A percentile compares a stretch with the other conserved stretches of the same genome.
Evolutionary conservation across 2,329 filamentous ascomycete species (phyloP).

Genomic region (Talaromyces sp.): DNA sequence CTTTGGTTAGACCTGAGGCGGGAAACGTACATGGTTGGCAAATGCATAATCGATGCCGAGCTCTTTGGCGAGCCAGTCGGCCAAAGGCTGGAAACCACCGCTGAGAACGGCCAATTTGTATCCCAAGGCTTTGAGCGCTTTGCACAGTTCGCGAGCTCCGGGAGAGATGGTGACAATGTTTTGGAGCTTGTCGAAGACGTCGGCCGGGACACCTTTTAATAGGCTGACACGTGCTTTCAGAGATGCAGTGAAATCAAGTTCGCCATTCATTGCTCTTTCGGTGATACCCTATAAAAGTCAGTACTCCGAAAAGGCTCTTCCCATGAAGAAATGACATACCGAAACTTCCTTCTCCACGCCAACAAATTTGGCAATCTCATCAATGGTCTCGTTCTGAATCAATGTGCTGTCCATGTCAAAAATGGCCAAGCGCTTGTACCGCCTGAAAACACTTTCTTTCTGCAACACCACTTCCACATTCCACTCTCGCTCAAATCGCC

Average conservation of each 20-base stretch:
- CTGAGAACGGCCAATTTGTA: slow-evolving; percentile 87
- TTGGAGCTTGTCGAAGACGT: slow-evolving; percentile 75
- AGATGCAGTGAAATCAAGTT: slow-evolving; percentile 84
- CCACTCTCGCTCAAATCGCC: slow-evolving; percentile 83
- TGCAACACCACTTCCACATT: slow-evolving; percentile 82
- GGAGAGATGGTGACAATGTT: slow-evolving; percentile 74
- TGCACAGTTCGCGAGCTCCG: slow-evolving; percentile 72
- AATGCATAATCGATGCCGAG: slow-evolving; percentile 83
- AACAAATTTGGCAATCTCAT: slow-evolving; percentile 82
- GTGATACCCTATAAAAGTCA: slow-evolving; percentile 65
- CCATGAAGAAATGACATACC: slow-evolving; percentile 31
- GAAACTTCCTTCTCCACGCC: slow-evolving; percentile 80
- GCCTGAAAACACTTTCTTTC: slow-evolving; percentile 67
- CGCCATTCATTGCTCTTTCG: slow-evolving; percentile 88
- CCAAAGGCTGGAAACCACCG: slow-evolving; percentile 86
- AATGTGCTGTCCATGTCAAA: slow-evolving; percentile 99
- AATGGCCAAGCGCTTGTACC: slow-evolving; percentile 80
- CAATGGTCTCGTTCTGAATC: slow-evolving; percentile 96
- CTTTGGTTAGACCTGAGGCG: not conserved
- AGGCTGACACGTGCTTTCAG: slow-evolving; percentile 77
- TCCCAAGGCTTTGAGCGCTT: slow-evolving; percentile 70
- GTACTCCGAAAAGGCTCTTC: not conserved
- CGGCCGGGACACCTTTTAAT: slow-evolving; percentile 73
- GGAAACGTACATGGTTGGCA: slow-evolving; percentile 69
- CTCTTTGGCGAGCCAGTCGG: slow-evolving; percentile 75